Percentiles rank a stretch among this genome's conserved stretches.
Conservation (phyloP, 2,329 filamentous ascomycete species). For the Aspergillus pseudoviridinutans region DNA sequence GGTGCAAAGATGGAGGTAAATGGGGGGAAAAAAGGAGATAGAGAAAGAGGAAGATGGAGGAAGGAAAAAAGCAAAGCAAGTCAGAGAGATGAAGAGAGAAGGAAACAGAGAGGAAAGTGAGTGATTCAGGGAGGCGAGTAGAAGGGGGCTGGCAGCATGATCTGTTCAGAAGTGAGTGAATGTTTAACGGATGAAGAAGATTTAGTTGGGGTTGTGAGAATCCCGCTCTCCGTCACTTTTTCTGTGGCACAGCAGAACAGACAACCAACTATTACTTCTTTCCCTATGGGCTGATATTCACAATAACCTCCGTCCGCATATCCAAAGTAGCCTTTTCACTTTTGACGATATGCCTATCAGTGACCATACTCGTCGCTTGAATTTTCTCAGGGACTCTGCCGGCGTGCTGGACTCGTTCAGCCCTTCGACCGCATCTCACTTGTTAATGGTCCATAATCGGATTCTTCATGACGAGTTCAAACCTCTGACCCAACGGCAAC, state of each 20-base stretch:
- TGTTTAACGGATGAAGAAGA: not conserved
- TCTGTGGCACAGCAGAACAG: not conserved
- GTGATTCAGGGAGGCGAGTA: conserved; percentile 6
- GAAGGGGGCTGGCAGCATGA: not conserved
- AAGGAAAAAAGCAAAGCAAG: not conserved
- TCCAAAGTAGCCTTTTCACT: not conserved
- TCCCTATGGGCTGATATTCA: not conserved
- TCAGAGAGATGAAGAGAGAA: not conserved
- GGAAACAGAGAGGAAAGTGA: conserved; percentile 4
- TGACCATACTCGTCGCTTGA: conserved; percentile 24
- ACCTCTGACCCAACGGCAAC: conserved; percentile 28
- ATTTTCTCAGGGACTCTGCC: conserved; percentile 37
- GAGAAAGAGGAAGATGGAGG: conserved; percentile 1
- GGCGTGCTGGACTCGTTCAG: conserved; percentile 27
- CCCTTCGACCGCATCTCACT: conserved; percentile 40
- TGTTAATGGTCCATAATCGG: conserved; percentile 35
- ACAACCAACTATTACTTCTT: not conserved
- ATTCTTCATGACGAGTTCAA: conserved; percentile 33
- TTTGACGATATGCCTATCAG: conserved; percentile 17
- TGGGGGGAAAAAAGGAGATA: not conserved
- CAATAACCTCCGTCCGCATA: not conserved
- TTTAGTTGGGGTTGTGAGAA: not conserved
- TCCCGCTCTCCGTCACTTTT: not conserved
- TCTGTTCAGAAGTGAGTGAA: not conserved
- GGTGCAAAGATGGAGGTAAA: not conserved